Evolutionary conservation across 257 asterid genomes (phyloP), one percentile per base, ranked within the genome.

Genomic region (Petunia axillaris): DNA sequence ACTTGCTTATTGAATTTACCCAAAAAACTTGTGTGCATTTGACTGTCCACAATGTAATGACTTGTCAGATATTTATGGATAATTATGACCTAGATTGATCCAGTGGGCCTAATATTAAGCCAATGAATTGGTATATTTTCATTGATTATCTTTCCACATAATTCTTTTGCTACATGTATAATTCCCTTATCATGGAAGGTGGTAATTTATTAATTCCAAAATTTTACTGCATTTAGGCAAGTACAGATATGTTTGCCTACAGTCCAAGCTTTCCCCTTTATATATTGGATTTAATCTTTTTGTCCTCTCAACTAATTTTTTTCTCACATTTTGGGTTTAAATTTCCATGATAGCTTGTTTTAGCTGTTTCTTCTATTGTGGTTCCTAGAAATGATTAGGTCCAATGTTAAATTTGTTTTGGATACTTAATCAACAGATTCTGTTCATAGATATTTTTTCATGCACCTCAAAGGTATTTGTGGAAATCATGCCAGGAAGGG

Each of bases 11-110:
- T 48, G 16, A 46, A 11, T 43, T 71, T 71, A 71, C 35, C 11
- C 44, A 35, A 48, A 14, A 54, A 66, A 59, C 64, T 63, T 10
- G 1, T 48, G 77, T 64, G 66, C 85, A 77, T 14, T 57, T 63
- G 8, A 16, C 57, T 78, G 50, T 50, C 58, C 76, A 81, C 67
- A 57, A 25, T 66, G 65, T 58, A 66, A 41, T 15, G n/a, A 66
- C 7, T 7, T 15, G 6, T 41, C 54, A 66, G 75, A 66, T 25
- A 25, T 25, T 25, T 25, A 25, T 25, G 25, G 15, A 3, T 41
- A 35, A 46, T 48, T 57, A 5, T 48, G 44, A 71, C 43, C 77
- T 48, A 71, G 52, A 48, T 71, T 35, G 41, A 71, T 71, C 15
- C 77, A 48, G 60, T 16, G 4, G 10, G 60, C 43, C 35, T 48